These are phyloP conservation scores for Claviceps pazoutovae DNA, from an alignment of 2,329 filamentous ascomycete species.

Conservation along the genomic window DNA sequence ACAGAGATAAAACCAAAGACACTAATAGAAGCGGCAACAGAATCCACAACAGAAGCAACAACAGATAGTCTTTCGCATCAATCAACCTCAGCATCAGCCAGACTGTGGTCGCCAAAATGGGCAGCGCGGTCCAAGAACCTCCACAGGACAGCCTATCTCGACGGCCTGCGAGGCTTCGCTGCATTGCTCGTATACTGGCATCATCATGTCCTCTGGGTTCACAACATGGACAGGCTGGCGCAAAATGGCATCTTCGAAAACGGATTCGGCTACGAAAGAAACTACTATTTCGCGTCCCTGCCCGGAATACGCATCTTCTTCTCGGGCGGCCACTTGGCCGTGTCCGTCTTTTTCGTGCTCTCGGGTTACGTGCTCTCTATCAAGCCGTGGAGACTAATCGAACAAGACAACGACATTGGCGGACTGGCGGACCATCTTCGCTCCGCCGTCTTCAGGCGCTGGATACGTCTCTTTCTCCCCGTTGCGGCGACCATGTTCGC, in stretches of 20 bases:
- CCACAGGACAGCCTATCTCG: conserved; percentile 41
- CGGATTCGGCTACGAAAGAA: conserved; percentile 34
- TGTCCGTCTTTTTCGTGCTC: conserved; percentile 42
- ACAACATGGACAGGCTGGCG: conserved; percentile 17
- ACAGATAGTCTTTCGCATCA: neutral
- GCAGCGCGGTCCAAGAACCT: conserved; percentile 10
- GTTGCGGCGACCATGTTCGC: conserved; percentile 41
- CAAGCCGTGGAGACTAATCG: conserved; percentile 33
- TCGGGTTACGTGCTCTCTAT: conserved; percentile 42
- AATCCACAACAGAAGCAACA: neutral
- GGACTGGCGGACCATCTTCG: conserved; percentile 30
- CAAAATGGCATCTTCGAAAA: conserved; percentile 32
- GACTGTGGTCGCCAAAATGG: neutral
- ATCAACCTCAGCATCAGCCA: conserved; percentile 1
- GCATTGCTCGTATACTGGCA: conserved; percentile 52
- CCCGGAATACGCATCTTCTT: conserved; percentile 47
- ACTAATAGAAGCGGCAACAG: too few relatives aligned
- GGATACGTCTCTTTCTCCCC: conserved; percentile 34
- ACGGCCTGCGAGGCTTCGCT: conserved; percentile 53
- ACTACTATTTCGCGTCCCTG: conserved; percentile 35
- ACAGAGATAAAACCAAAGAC: too few relatives aligned
- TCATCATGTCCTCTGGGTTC: conserved; percentile 46
- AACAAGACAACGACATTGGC: conserved; percentile 23
- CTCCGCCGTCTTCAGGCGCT: conserved; percentile 34
- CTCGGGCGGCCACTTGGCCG: conserved; percentile 46